Conservation (phyloP, 73 alveolate species). For the Uronychia setigera region DNA sequence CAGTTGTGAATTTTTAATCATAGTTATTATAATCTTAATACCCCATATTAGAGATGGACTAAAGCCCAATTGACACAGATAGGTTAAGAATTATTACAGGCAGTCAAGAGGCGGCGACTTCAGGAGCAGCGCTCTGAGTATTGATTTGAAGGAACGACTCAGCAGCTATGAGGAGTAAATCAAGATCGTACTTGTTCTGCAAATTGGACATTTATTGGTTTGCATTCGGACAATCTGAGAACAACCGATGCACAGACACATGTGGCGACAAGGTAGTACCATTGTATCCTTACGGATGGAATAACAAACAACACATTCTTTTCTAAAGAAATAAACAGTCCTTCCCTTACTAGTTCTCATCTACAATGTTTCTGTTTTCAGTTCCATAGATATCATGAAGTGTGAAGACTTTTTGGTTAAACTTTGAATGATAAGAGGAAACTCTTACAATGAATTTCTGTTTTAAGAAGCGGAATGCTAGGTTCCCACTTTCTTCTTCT, state of each 20-base stretch:
- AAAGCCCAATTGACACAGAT: too few species aligned
- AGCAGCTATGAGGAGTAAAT: background rate
- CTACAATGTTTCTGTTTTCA: slow-evolving; percentile 31
- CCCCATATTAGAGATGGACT: too few species aligned
- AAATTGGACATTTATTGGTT: slow-evolving; percentile 82
- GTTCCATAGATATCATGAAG: slow-evolving; percentile 71
- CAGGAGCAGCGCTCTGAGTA: background rate
- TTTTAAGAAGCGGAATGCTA: slow-evolving; percentile 31
- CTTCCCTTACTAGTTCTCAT: slow-evolving; percentile 29
- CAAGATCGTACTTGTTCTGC: slow-evolving; percentile 61
- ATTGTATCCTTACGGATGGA: slow-evolving; percentile 81
- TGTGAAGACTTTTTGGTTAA: slow-evolving; percentile 52
- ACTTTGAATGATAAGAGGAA: slow-evolving; percentile 20
- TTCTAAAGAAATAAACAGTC: background rate
- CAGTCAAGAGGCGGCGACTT: background rate
- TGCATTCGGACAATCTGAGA: slow-evolving; percentile 80
- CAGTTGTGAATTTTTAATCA: too few species aligned
- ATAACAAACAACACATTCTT: slow-evolving; percentile 90
- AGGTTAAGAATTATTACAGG: too few species aligned
- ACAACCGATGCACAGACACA: slow-evolving; percentile 83
- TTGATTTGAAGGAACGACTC: background rate
- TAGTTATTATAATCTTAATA: too few species aligned
- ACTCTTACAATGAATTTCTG: slow-evolving; percentile 44
- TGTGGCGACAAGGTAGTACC: slow-evolving; percentile 90
- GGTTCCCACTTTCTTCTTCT: slow-evolving; percentile 28